Base-by-base conservation (phyloP, 1,284 basidiomycete genomes). In the Ustilago bromivora region DNA sequence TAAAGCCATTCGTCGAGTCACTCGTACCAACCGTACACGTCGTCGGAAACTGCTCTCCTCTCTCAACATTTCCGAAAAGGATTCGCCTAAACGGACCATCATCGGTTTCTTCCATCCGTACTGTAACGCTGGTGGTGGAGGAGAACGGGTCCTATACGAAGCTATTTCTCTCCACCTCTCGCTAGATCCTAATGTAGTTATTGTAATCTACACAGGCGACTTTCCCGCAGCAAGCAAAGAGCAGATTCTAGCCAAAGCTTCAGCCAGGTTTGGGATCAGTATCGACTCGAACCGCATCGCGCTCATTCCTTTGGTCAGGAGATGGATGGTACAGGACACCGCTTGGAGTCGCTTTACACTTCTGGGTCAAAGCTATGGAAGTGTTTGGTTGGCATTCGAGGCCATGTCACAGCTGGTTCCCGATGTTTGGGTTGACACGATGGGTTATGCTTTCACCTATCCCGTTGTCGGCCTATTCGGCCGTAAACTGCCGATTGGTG, bases 91-190 rank as follows among this genome's bases (percentile, higher is more conserved):
- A 17, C 11, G 59, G 11, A 61, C 71, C 43, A 65, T 85, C 40
- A 51, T 85, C 19, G 96, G 94, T 0, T 94, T 98, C 87, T 96
- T 97, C 86, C 96, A 98, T 87, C 96, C 96, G 0, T 98, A 95
- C 87, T 97, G 95, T 86, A 97, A 99, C 88, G 95, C 96, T 28
- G 96, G 96, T 0, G 96, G 96, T 12, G 97, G 97, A 13, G 97
- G 97, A 0, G 96, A 99, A 87, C 90, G 96, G 1, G 96, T 99
- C 0, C 88, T 99, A 0, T 99, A 95, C 95, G 92, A 94, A 1
- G 96, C 95, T 0, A 90, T 99, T 23, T 89, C 92, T 0, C 89
- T 91, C 75, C 89, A 95, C 36, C 96, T 98, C 82, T 88, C 89
- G 13, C 89, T 89, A n/a, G 89, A 94, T 65, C 90, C 90, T 1